Base-by-base conservation (phyloP, 2,329 filamentous ascomycete genomes). In the Rhynchosporium secalis region DNA sequence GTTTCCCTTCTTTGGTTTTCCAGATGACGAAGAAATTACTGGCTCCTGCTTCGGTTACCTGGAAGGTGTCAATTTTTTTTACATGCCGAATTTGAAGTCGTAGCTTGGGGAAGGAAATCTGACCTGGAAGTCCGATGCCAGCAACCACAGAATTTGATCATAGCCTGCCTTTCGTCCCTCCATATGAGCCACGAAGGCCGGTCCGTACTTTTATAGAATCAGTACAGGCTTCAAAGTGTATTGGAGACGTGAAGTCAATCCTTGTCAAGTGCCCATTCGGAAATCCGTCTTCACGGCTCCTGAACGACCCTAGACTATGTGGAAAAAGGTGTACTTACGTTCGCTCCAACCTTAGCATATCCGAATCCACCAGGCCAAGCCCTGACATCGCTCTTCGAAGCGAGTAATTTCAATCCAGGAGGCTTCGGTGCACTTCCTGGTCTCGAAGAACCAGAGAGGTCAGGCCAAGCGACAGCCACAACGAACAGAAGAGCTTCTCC, bases 361-460 rank as follows among this genome's bases (percentile, higher is more conserved):
- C 93, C 93, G 76, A 96, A 96, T 3, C 93, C 93, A 68, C 93
- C 93, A 28, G 91, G 92, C 93, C 93, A 97, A 12, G 93, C 92
- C 68, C 93, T 89, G 61, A 88, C 91, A 76, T 96, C 91, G 69
- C 92, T 87, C 63, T 86, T 85, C 43, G 85, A 91, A 0, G 92
- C 94, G 74, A 94, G 86, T 56, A 96, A 84, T 70, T 85, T 88
- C 80, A 96, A 83, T 69, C 86, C 86, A 3, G 68, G 68, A 6
- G 65, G 56, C 80, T 83, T 3, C 70, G 67, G 56, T 5, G 40
- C 33, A 5, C 62, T 29, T 75, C 69, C 75, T 85, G 75, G 68
- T 75, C 73, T 63, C 13, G 55, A 62, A 46, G 62, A 64, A 41
- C 62, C 59, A 1, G 71, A 70, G 3, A 71, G 46, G 56, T 72